phyloP scores from a whole-genome alignment of 1,284 basidiomycete species.

The Irpex sp. region DNA sequence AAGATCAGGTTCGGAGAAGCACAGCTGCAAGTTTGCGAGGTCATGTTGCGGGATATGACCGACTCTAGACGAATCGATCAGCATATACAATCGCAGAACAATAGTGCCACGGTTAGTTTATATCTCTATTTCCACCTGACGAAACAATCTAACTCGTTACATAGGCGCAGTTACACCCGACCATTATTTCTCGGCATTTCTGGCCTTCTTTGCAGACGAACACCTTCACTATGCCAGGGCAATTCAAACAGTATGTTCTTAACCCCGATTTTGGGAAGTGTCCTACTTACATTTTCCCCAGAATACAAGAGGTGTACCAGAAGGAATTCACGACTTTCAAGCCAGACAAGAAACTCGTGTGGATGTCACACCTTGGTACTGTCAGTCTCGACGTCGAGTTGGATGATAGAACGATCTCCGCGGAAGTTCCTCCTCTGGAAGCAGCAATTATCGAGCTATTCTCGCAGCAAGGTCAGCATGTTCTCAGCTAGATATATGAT shows the following conservation, averaged over 20 bases:
- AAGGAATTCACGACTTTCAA: constrained; percentile 78
- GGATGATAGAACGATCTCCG: constrained; percentile 72
- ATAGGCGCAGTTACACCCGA: constrained; percentile 78
- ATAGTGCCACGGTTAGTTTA: constrained; percentile 39
- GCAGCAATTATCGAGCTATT: constrained; percentile 89
- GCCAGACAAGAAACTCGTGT: constrained; percentile 85
- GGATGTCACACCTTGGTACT: constrained; percentile 84
- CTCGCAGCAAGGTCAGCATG: constrained; percentile 53
- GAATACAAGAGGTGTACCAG: constrained; percentile 74
- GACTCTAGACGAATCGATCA: constrained; percentile 87
- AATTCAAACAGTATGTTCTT: constrained; percentile 65
- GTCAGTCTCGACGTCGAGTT: constrained; percentile 77
- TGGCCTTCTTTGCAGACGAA: constrained; percentile 84
- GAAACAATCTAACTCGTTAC: background rate
- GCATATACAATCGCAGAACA: constrained; percentile 72
- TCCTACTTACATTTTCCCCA: constrained; percentile 26
- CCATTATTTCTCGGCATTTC: constrained; percentile 89
- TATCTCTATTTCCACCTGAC: background rate
- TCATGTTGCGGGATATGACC: constrained; percentile 94
- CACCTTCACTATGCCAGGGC: constrained; percentile 77
- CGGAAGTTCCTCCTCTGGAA: constrained; percentile 81
- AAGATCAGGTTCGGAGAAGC: constrained; percentile 93
- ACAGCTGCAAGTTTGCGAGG: constrained; percentile 89
- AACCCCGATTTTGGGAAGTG: background rate
- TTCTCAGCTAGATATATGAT: background rate